Conservation (phyloP, 345 rosid species). For the Citrus sp. region DNA sequence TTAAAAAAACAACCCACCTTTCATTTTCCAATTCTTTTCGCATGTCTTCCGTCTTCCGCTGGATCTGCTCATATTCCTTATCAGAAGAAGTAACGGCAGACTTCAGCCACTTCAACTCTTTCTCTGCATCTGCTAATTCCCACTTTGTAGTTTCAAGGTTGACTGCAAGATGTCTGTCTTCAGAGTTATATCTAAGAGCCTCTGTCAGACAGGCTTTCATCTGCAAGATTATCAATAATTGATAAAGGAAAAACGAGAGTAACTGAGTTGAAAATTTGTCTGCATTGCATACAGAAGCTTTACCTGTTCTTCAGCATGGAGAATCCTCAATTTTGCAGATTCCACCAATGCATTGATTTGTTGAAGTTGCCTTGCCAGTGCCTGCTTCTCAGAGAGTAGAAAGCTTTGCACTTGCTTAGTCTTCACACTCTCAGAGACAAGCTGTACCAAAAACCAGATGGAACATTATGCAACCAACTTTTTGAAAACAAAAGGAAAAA, state of each 20-base stretch:
- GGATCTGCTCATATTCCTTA: slow-evolving; percentile 77
- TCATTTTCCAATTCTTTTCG: slow-evolving; percentile 57
- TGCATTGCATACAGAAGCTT: slow-evolving; percentile 3
- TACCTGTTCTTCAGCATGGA: slow-evolving; percentile 77
- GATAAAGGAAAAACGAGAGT: not conserved
- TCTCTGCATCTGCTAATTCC: slow-evolving; percentile 84
- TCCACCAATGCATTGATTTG: slow-evolving; percentile 59
- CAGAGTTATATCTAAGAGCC: slow-evolving; percentile 60
- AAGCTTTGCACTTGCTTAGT: slow-evolving; percentile 66
- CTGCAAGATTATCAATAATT: slow-evolving; percentile 39
- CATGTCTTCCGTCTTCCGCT: slow-evolving; percentile 50
- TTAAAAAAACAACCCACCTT: slow-evolving; percentile 39
- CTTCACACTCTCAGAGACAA: slow-evolving; percentile 97
- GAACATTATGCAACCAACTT: slow-evolving; percentile 6
- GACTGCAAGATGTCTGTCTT: slow-evolving; percentile 62
- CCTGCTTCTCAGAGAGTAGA: slow-evolving; percentile 78
- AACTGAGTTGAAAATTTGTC: not conserved
- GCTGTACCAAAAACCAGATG: slow-evolving; percentile 42
- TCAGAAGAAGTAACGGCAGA: slow-evolving; percentile 66
- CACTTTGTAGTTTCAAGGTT: slow-evolving; percentile 64
- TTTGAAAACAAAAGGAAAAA: not conserved
- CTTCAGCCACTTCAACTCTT: slow-evolving; percentile 82
- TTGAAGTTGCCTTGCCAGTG: slow-evolving; percentile 67
- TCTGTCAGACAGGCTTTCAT: slow-evolving; percentile 67
- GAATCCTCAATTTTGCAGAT: slow-evolving; percentile 56